Base-by-base conservation (phyloP, 1,139 yeast genomes). In the Kodamaea fungicola region DNA sequence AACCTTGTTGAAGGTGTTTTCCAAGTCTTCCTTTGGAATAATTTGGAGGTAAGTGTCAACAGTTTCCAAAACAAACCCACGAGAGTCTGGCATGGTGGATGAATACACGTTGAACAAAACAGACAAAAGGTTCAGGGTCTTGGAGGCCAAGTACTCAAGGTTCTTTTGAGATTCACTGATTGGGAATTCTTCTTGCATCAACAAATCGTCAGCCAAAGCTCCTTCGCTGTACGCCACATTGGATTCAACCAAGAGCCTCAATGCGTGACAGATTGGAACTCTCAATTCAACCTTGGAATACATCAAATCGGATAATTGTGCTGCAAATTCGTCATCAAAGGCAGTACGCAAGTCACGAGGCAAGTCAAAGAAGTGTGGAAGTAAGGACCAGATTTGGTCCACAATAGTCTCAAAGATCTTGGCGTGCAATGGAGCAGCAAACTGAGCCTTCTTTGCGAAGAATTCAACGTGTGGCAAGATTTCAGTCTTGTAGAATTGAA, bases 101-200 rank as follows among this genome's bases (percentile, higher is more conserved):
- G 94, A 78, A 61, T 86, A 92, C 23, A 92, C 94, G 51, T 92
- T 92, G 70, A 92, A 88, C 41, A 94, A 67, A 22, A 89, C 96
- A 16, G 96, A 84, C 42, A 92, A 71, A 36, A 92, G 58, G 50
- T 92, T 90, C 6, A 84, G 64, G 4, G 96, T 78, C 48, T 79
- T 81, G 1, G 76, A 43, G 0, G 87, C 67, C 44, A 92, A 65
- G 51, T 78, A 84, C 42, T 76, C 74, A 38, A 89, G 49, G 49
- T 83, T 81, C 34, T 67, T 52, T 41, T 64, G 55, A 1, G 96
- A 78, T 40, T 75, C 71, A 12, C 63, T 63, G 25, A 74, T 62
- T 7, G 92, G 76, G 52, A 85, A 80, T 40, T 72, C 74, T 55
- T 82, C 80, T 42, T 76, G 76, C 45, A 82, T 62, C 39, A 86